phyloP scores from a whole-genome alignment of 192 early-diverging fungal species.

The Umbelopsis sp. region DNA sequence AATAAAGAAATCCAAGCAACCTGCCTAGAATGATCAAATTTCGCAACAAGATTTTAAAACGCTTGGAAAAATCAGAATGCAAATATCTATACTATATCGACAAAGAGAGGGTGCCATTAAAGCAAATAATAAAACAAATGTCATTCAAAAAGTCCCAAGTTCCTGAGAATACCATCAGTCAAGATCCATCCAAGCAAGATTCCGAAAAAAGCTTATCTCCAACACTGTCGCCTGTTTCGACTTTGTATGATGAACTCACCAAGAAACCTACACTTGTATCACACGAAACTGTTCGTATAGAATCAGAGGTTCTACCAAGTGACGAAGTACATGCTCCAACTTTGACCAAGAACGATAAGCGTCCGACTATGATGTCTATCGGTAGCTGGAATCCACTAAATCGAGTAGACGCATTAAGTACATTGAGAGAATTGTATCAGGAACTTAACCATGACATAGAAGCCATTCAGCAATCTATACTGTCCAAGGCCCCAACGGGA shows the following conservation, averaged over 20 bases:
- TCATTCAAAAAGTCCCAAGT: not conserved
- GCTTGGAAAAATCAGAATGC: not conserved
- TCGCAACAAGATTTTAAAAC: not conserved
- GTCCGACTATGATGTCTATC: conserved; percentile 28
- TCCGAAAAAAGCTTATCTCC: not conserved
- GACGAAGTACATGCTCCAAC: conserved; percentile 20
- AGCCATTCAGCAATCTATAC: conserved; percentile 17
- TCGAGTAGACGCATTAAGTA: not conserved
- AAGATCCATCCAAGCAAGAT: not conserved
- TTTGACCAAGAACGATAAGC: conserved; percentile 35
- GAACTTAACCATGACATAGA: conserved; percentile 46
- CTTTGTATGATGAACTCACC: not conserved
- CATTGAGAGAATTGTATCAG: not conserved
- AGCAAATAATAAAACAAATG: not conserved
- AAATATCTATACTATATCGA: not conserved
- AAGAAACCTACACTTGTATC: not conserved
- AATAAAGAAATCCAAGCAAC: not conserved
- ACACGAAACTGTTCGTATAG: not conserved
- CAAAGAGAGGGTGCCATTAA: not conserved
- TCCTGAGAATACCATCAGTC: not conserved
- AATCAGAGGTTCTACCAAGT: not conserved
- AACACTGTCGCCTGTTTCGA: not conserved
- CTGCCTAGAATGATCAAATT: conserved; percentile 1
- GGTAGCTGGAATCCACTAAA: conserved; percentile 26
- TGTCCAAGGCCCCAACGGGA: not conserved